A percentile compares a stretch with the other conserved stretches of the same genome.
These are phyloP conservation scores for Saccharum hybrid DNA, from an alignment of 202 grass and related monocot genomes.

Conservation along the genomic window DNA sequence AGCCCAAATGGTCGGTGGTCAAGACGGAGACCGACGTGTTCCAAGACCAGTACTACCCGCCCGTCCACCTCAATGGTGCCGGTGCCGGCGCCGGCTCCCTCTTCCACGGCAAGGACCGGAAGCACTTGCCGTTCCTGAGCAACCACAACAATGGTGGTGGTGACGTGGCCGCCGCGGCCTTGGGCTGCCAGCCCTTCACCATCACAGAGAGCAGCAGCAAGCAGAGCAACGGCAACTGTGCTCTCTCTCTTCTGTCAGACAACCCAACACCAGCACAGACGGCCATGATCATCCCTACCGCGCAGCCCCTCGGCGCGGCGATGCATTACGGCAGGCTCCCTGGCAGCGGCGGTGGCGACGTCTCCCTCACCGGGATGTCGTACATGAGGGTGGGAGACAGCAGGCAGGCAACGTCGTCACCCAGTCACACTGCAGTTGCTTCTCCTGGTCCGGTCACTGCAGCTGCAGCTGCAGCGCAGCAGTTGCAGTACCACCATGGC, in stretches of 20 bases:
- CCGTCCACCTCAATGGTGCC: slow-evolving; percentile 45
- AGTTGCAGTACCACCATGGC: slow-evolving; percentile 50
- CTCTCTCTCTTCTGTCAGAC: slow-evolving; percentile 94
- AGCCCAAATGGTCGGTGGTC: slow-evolving; percentile 54
- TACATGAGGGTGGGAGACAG: slow-evolving; percentile 41
- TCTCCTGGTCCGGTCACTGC: slow-evolving; percentile 11
- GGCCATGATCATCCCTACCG: slow-evolving; percentile 40
- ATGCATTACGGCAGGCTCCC: slow-evolving; percentile 41
- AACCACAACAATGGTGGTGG: slow-evolving; percentile 30
- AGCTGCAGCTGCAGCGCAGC: slow-evolving; percentile 33
- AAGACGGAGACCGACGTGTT: slow-evolving; percentile 53
- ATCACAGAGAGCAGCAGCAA: slow-evolving; percentile 70
- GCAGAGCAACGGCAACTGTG: slow-evolving; percentile 62
- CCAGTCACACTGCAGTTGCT: slow-evolving; percentile 3
- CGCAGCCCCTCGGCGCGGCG: slow-evolving; percentile 41
- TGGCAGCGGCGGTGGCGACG: slow-evolving; percentile 3
- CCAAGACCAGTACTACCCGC: slow-evolving; percentile 51
- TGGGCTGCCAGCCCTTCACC: slow-evolving; percentile 56
- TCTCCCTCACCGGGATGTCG: slow-evolving; percentile 51
- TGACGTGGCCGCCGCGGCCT: not conserved
- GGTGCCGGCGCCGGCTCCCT: not conserved
- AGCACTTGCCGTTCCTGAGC: slow-evolving; percentile 57
- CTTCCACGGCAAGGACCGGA: slow-evolving; percentile 52
- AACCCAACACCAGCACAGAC: slow-evolving; percentile 47
- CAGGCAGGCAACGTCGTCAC: slow-evolving; percentile 33